Evolutionary conservation across 163 green algal species (phyloP).

Genomic region (Botryococcus braunii): DNA sequence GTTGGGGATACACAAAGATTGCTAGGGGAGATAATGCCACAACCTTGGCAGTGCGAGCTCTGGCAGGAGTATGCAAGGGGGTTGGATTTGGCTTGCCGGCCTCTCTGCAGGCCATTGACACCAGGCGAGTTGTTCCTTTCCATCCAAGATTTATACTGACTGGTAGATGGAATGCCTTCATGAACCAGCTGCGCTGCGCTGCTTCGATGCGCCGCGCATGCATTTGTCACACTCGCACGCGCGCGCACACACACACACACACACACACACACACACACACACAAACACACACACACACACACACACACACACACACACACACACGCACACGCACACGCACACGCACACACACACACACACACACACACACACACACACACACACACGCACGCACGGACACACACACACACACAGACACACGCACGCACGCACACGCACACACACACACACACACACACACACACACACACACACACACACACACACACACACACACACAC

Average conservation of each 20-base stretch:
- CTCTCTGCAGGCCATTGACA: constrained; percentile 23
- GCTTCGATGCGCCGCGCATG: background rate
- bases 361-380: too few species aligned
- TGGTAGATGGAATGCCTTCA: background rate
- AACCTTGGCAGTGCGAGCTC: constrained; percentile 33
- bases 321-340: too few species aligned
- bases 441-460: too few species aligned
- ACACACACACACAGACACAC: too few species aligned
- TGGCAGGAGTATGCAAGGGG: constrained; percentile 47
- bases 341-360: too few species aligned
- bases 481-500: too few species aligned
- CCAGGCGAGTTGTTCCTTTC: constrained; percentile 4
- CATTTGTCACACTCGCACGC: background rate
- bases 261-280: background rate
- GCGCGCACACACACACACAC: background rate
- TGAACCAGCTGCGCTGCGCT: background rate
- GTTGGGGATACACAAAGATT: constrained; percentile 42
- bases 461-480: too few species aligned
- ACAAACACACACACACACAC: background rate
- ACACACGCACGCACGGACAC: too few species aligned
- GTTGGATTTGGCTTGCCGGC: constrained; percentile 22
- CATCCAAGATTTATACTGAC: background rate
- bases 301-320: background rate
- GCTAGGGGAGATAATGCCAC: constrained; percentile 34
- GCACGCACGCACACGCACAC: too few species aligned